A percentile compares a stretch with the other conserved stretches of the same genome.
Conservation (phyloP, 2,329 filamentous ascomycete genomes). For the Aureobasidium pullulans region DNA sequence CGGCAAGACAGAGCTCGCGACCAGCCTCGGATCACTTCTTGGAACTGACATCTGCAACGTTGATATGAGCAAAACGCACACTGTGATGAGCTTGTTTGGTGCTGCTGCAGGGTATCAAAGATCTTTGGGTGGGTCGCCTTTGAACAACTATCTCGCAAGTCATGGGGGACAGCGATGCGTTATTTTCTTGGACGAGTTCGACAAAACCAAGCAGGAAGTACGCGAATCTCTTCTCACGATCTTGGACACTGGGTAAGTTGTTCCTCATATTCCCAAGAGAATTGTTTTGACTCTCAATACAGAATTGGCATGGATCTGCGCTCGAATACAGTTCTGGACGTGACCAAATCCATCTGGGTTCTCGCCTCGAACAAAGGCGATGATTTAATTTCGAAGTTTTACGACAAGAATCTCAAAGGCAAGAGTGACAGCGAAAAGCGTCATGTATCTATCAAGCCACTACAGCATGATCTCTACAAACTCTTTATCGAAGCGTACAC, state of each 20-base stretch:
- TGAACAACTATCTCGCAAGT: slow-evolving; percentile 43
- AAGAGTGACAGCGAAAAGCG: slow-evolving; percentile 17
- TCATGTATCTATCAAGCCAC: not conserved
- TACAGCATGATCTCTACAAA: not conserved
- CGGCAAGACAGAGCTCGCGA: slow-evolving; percentile 44
- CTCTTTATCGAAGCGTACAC: not conserved
- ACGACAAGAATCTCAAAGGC: slow-evolving; percentile 21
- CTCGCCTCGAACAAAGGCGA: slow-evolving; percentile 41
- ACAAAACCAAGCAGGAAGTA: slow-evolving; percentile 38
- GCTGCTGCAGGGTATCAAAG: not conserved
- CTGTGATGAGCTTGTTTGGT: not conserved
- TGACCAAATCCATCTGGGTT: slow-evolving; percentile 43
- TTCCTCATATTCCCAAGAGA: not conserved
- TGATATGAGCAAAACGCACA: not conserved
- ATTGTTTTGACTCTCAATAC: too few species aligned
- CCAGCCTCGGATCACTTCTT: slow-evolving; percentile 34
- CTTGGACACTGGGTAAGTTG: slow-evolving; percentile 39
- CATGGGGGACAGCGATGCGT: slow-evolving; percentile 32
- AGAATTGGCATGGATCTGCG: slow-evolving; percentile 30
- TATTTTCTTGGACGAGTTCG: slow-evolving; percentile 47
- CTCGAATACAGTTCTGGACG: slow-evolving; percentile 29
- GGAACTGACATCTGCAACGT: slow-evolving; percentile 28
- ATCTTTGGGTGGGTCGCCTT: slow-evolving; percentile 30
- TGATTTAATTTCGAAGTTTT: slow-evolving; percentile 34
- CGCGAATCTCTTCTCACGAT: slow-evolving; percentile 38